Evolutionary conservation across 345 rosid genomes (phyloP).

Genomic region (Pistacia integerrima): DNA sequence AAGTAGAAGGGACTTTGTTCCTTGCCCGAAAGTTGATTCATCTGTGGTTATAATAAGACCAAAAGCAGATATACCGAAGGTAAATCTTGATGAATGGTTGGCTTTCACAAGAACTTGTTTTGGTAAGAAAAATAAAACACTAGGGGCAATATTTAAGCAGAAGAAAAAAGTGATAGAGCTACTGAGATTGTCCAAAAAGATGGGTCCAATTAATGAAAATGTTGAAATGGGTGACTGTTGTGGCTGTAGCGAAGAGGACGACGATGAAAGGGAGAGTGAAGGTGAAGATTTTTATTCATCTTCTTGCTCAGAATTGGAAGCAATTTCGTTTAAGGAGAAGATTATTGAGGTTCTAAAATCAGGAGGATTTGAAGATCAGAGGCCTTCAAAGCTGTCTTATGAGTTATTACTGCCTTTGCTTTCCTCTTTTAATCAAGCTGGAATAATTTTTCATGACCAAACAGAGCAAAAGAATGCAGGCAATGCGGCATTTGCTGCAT

Average conservation of each 20-base stretch:
- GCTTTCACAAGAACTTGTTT: slow-evolving; percentile 83
- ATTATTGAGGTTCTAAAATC: slow-evolving; percentile 47
- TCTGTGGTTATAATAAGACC: slow-evolving; percentile 78
- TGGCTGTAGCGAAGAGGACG: slow-evolving; percentile 18
- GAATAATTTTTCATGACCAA: slow-evolving; percentile 56
- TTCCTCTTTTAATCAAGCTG: slow-evolving; percentile 65
- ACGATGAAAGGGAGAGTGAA: slow-evolving; percentile 15
- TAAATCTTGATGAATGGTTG: slow-evolving; percentile 68
- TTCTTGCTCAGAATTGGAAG: slow-evolving; percentile 38
- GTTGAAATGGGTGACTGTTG: background rate
- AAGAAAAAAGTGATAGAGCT: slow-evolving; percentile 82
- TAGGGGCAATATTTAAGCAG: slow-evolving; percentile 89
- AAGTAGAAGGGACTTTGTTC: slow-evolving; percentile 88
- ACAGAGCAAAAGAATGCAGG: slow-evolving; percentile 24
- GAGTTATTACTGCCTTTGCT: slow-evolving; percentile 65
- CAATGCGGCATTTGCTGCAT: slow-evolving; percentile 22
- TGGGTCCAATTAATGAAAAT: background rate
- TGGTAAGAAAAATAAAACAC: slow-evolving; percentile 80
- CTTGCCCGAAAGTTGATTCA: slow-evolving; percentile 89
- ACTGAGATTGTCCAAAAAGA: slow-evolving; percentile 37
- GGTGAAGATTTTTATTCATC: slow-evolving; percentile 17
- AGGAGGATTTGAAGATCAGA: slow-evolving; percentile 65
- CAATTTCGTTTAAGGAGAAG: slow-evolving; percentile 57
- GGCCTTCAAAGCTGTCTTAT: slow-evolving; percentile 74
- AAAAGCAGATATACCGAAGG: slow-evolving; percentile 56